Evolutionary conservation across 306 rosid species (phyloP).

Genomic region (Albizia julibrissin): DNA sequence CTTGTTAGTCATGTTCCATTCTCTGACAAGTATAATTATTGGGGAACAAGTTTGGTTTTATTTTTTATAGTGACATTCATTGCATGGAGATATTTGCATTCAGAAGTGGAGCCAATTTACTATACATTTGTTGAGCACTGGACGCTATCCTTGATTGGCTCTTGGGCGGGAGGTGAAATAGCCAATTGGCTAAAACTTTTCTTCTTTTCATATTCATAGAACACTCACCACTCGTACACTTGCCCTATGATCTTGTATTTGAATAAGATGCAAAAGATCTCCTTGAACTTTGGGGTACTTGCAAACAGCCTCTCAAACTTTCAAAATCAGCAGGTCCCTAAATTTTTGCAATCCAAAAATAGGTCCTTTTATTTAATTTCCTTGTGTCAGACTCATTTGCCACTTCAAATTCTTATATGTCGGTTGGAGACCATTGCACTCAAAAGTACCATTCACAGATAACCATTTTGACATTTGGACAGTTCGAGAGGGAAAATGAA

Average conservation of each 20-base stretch:
- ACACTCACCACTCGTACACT: neutral
- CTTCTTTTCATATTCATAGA: conserved; percentile 10
- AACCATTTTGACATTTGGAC: neutral
- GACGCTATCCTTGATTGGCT: conserved; percentile 22
- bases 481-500: neutral
- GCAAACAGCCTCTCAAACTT: neutral
- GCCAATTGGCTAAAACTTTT: conserved; percentile 8
- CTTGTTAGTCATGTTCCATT: conserved; percentile 5
- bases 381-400: neutral
- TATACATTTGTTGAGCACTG: conserved; percentile 6
- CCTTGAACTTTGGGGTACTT: neutral
- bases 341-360: neutral
- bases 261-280: neutral
- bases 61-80: neutral
- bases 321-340: neutral
- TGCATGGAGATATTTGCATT: conserved; percentile 18
- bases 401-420: neutral
- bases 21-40: neutral
- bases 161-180: neutral
- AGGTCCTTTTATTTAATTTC: neutral
- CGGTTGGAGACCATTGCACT: neutral
- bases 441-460: neutral
- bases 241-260: conserved; percentile 1
- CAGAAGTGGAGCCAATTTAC: conserved; percentile 13
- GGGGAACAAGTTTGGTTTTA: conserved; percentile 14